Evolutionary conservation across 495 filamentous ascomycete species (phyloP), one percentile per base, ranked within the genome.

Genomic region (Niebla homalea): DNA sequence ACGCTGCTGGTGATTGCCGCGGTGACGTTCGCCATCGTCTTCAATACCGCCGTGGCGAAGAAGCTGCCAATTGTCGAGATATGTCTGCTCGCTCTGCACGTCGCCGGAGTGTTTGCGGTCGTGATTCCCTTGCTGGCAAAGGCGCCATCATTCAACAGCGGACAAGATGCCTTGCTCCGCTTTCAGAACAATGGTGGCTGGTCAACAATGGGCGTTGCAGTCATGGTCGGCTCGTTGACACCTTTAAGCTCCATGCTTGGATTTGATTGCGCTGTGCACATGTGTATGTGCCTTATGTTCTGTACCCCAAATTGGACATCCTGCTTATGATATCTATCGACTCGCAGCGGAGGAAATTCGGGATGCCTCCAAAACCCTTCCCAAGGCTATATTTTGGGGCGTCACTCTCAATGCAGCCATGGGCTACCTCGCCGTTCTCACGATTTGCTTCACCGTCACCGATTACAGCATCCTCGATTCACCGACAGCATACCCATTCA

Each of bases 31-130:
- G 67, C 67, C 7, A 67, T 76, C 16, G 19, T 75, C 5, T 74
- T 81, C 60, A 84, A 83, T 60, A 76, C 72, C 4, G 66, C 72
- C 36, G 50, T 78, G 0, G 70, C 72, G 2, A 69, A 70, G 21
- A 60, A 67, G 6, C 64, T 83, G 32, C 78, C 81, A 0, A 57
- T 74, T 16, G 62, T 84, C 32, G 77, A 84, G 56, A 71, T 64
- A 2, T 45, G 79, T 16, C 73, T 81, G 41, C 59, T 84, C 25
- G 66, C 81, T 14, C 65, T 83, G 15, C 81, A 85, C 62, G 60
- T 82, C 18, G 60, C 75, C 16, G 78, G 77, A 1, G 72, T 85
- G 43, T 78, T 85, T 52, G 77, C 69, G 11, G 70, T 83, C 36
- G 60, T 84, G 35, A 73, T 83, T 18, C 73, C 77, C 0, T 59